Percentiles rank a stretch among this genome's conserved stretches.
phyloP scores from a whole-genome alignment of 306 rosid genomes.

The Gastrolobium villosum region DNA sequence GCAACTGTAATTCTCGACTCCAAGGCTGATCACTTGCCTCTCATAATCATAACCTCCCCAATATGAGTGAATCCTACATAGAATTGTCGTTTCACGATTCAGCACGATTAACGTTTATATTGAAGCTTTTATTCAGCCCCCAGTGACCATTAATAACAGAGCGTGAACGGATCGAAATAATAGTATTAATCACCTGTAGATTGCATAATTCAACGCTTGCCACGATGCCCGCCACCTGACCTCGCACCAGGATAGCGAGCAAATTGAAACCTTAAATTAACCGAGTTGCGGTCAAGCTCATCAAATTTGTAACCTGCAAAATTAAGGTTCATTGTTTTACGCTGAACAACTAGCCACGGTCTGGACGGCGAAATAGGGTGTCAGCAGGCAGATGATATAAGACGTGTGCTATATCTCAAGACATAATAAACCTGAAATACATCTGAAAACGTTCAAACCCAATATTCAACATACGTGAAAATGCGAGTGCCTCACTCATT shows the following conservation, averaged over 20 bases:
- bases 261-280: conserved; percentile 93
- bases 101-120: conserved; percentile 61
- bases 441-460: conserved; percentile 54
- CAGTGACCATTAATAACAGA: conserved; percentile 56
- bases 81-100: conserved; percentile 72
- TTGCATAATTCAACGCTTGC: conserved; percentile 83
- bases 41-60: conserved; percentile 65
- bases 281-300: conserved; percentile 95
- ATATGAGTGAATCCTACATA: conserved; percentile 77
- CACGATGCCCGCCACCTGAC: conserved; percentile 97
- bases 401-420: conserved; percentile 55
- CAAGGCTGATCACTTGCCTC: conserved; percentile 61
- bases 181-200: conserved; percentile 78
- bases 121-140: conserved; percentile 55
- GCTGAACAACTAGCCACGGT: conserved; percentile 65
- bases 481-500: conserved; percentile 45
- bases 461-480: conserved; percentile 47
- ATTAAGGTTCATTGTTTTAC: conserved; percentile 81
- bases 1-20: conserved; percentile 62
- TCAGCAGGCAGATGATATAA: conserved; percentile 60
- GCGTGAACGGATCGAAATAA: conserved; percentile 56
- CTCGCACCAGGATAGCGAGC: conserved; percentile 99
- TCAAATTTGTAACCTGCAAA: conserved; percentile 99
- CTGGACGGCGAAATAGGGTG: conserved; percentile 64
- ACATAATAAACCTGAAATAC: conserved; percentile 53